Percentiles rank a stretch among this genome's conserved stretches.
Evolutionary conservation across 208 protist genomes (phyloP).

Genomic region (Entamoeba invadens): DNA sequence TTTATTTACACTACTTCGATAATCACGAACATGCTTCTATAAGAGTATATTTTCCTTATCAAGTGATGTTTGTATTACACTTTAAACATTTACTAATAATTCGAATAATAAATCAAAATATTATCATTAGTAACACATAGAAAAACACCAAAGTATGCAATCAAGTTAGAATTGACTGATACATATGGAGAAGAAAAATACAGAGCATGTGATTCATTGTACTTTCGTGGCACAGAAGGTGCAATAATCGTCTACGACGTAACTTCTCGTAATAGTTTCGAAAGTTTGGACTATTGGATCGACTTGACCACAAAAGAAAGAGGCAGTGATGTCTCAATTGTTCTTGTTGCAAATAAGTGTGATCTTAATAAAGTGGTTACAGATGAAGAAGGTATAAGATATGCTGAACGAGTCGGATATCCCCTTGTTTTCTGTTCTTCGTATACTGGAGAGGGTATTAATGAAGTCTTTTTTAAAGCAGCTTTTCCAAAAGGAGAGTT

Average conservation of each 20-base stretch:
- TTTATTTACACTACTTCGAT: not conserved
- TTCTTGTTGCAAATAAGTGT: conserved; percentile 99
- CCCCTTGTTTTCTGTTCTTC: not conserved
- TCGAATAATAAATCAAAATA: not conserved
- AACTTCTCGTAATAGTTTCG: conserved; percentile 96
- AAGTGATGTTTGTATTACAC: not conserved
- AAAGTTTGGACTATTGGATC: conserved; percentile 99
- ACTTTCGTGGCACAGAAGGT: conserved; percentile 67
- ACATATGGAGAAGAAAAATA: conserved; percentile 11
- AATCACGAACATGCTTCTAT: not conserved
- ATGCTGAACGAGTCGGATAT: not conserved
- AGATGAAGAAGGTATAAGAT: not conserved
- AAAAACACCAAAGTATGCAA: not conserved
- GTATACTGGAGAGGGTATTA: not conserved
- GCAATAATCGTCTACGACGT: conserved; percentile 99
- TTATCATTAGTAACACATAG: not conserved
- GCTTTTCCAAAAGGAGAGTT: not conserved
- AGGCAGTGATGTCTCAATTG: conserved; percentile 98
- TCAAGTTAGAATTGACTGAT: conserved; percentile 44
- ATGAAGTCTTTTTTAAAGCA: not conserved
- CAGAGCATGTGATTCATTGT: conserved; percentile 51
- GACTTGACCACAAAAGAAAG: conserved; percentile 82
- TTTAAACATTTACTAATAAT: not conserved
- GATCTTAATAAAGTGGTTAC: conserved; percentile 77
- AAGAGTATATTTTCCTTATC: not conserved